Evolutionary conservation across 345 rosid genomes (phyloP).

Genomic region (Combretum micranthum): DNA sequence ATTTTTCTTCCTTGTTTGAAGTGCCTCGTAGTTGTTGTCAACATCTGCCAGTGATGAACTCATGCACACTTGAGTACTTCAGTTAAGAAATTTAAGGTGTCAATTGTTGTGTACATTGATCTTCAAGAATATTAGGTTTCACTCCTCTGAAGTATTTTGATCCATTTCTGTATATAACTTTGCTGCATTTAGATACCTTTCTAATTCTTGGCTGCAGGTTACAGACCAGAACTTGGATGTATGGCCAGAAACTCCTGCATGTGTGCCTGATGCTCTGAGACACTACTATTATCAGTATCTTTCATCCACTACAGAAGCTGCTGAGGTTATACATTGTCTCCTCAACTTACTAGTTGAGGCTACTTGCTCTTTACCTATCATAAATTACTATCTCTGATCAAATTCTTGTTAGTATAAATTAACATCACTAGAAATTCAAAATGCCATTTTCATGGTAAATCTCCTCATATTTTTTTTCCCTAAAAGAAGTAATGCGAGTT

Average conservation of each 20-base stretch:
- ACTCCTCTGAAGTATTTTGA: not conserved
- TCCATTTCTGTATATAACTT: not conserved
- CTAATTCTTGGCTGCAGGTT: slow-evolving; percentile 50
- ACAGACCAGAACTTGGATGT: slow-evolving; percentile 84
- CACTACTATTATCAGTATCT: slow-evolving; percentile 96
- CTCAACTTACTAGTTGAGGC: slow-evolving; percentile 6
- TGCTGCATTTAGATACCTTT: slow-evolving; percentile 6
- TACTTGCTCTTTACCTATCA: slow-evolving; percentile 8
- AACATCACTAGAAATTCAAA: too few relatives aligned
- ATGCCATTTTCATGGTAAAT: too few relatives aligned
- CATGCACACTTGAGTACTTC: too few relatives aligned
- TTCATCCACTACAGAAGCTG: slow-evolving; percentile 90
- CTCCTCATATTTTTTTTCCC: not conserved
- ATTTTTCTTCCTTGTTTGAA: too few relatives aligned
- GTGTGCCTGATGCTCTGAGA: slow-evolving; percentile 87
- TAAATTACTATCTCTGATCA: not conserved
- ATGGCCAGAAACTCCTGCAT: slow-evolving; percentile 82
- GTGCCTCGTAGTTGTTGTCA: too few relatives aligned
- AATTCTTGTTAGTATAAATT: not conserved
- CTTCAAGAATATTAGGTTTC: not conserved
- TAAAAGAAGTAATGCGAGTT: not conserved
- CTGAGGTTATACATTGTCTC: slow-evolving; percentile 52
- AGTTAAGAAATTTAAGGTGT: too few relatives aligned
- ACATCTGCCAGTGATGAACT: too few relatives aligned
- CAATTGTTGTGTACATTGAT: too few relatives aligned